Percentiles rank a stretch among this genome's conserved stretches.
Evolutionary conservation across 192 early-diverging fungal species (phyloP).

Genomic region (Umbelopsis isabellina): DNA sequence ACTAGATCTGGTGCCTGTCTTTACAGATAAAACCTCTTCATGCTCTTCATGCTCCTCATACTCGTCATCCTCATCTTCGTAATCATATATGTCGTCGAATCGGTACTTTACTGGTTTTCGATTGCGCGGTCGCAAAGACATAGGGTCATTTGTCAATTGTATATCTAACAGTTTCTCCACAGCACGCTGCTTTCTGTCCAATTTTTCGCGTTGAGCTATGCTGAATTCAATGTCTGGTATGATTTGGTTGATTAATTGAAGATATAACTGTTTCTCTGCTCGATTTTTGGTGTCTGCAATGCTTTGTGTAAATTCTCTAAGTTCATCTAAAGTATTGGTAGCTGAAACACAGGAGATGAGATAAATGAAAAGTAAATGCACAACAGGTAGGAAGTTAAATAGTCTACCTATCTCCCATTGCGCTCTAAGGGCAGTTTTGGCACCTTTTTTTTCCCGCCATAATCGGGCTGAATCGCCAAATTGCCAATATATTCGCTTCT

Average conservation of each 20-base stretch:
- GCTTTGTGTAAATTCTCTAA: conserved; percentile 17
- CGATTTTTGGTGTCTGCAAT: conserved; percentile 1
- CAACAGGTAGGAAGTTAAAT: neutral
- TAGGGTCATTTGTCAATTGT: conserved; percentile 15
- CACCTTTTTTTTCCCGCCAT: conserved; percentile 29
- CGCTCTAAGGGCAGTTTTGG: neutral
- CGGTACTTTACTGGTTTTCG: conserved; percentile 22
- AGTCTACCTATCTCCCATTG: conserved; percentile 31
- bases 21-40: neutral
- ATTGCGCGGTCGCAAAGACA: conserved; percentile 23
- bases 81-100: conserved; percentile 21
- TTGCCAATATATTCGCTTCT: conserved; percentile 39
- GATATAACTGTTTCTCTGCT: conserved; percentile 25
- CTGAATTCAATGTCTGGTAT: conserved; percentile 11
- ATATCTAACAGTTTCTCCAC: conserved; percentile 19
- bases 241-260: neutral
- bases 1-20: neutral
- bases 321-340: conserved; percentile 10
- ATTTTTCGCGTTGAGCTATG: conserved; percentile 1
- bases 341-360: conserved; percentile 11
- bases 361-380: neutral
- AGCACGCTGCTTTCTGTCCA: conserved; percentile 9
- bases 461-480: conserved; percentile 40
- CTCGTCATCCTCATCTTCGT: conserved; percentile 32
- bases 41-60: conserved; percentile 31